These are phyloP conservation scores for Arabis hirsuta DNA, from an alignment of 345 rosid genomes.

Conservation along the genomic window DNA sequence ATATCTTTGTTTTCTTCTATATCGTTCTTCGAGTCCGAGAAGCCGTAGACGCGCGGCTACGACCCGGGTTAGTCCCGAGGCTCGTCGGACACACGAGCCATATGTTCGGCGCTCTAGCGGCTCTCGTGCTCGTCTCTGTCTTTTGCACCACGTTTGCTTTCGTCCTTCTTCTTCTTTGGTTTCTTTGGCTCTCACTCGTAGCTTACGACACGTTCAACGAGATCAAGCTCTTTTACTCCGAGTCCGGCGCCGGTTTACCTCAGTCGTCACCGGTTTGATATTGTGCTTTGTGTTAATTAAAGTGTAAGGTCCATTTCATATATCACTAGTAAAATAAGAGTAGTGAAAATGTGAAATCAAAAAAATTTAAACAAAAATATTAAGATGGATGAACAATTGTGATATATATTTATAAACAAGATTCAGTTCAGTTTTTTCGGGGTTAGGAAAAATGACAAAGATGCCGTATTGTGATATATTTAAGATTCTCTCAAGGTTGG, in stretches of 20 bases:
- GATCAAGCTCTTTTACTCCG: background rate
- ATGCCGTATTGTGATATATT: too few relatives aligned
- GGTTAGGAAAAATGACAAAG: too few relatives aligned
- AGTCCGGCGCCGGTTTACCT: background rate
- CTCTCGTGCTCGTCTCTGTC: conserved; percentile 16
- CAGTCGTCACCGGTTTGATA: background rate
- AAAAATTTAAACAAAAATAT: too few relatives aligned
- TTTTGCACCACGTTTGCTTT: background rate
- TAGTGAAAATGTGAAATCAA: too few relatives aligned
- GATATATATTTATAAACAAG: too few relatives aligned
- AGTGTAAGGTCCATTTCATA: too few relatives aligned
- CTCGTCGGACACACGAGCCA: conserved; percentile 32
- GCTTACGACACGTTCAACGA: background rate
- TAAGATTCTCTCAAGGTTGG: too few relatives aligned
- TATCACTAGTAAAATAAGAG: too few relatives aligned
- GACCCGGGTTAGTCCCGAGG: conserved; percentile 2
- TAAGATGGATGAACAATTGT: too few relatives aligned
- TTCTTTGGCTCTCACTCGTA: conserved; percentile 16
- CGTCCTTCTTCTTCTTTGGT: conserved; percentile 18
- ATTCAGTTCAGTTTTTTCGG: too few relatives aligned
- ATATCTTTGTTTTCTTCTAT: conserved; percentile 4
- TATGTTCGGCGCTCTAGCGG: conserved; percentile 30
- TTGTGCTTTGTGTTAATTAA: background rate
- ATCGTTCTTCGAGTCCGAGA: conserved; percentile 21
- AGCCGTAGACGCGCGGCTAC: conserved; percentile 14